These are phyloP conservation scores for Takashimella tepidaria DNA, from an alignment of 1,284 basidiomycete genomes.

Conservation along the genomic window DNA sequence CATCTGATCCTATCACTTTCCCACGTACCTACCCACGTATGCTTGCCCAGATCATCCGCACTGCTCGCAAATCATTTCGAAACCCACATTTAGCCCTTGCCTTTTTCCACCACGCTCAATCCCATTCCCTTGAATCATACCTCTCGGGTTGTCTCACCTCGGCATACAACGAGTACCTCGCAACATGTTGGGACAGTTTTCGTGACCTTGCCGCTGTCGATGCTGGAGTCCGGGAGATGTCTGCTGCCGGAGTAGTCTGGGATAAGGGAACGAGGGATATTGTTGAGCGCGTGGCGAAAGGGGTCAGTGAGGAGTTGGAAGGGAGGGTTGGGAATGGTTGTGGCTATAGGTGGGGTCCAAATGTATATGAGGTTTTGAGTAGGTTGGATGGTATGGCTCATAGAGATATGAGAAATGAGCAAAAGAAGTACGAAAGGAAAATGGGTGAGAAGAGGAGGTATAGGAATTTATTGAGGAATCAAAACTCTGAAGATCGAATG, in stretches of 20 bases:
- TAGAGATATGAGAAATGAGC: conserved; percentile 19
- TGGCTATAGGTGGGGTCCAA: conserved; percentile 10
- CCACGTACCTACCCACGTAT: conserved; percentile 61
- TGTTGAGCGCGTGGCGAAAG: conserved; percentile 61
- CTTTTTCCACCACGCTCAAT: conserved; percentile 70
- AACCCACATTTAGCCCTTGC: conserved; percentile 78
- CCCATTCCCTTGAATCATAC: conserved; percentile 67
- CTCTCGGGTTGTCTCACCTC: conserved; percentile 78
- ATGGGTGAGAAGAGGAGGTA: conserved; percentile 13
- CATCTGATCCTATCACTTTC: conserved; percentile 36
- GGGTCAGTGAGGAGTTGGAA: conserved; percentile 48
- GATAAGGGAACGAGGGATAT: conserved; percentile 59
- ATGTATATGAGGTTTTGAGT: conserved; percentile 15
- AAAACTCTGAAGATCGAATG: too few species aligned
- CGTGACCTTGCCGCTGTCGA: conserved; percentile 68
- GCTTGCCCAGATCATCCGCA: conserved; percentile 65
- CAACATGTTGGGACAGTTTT: conserved; percentile 74
- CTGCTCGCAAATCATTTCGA: conserved; percentile 66
- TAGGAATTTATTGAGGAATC: conserved; percentile 3
- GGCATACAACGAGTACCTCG: conserved; percentile 77
- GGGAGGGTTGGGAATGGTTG: conserved; percentile 1
- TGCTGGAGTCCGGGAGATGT: conserved; percentile 72
- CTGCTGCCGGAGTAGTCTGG: conserved; percentile 63
- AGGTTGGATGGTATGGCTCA: conserved; percentile 19
- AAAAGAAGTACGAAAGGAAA: conserved; percentile 12